These are phyloP conservation scores for Dothistroma septosporum DNA, from an alignment of 2,329 filamentous ascomycete species.

Conservation along the genomic window DNA sequence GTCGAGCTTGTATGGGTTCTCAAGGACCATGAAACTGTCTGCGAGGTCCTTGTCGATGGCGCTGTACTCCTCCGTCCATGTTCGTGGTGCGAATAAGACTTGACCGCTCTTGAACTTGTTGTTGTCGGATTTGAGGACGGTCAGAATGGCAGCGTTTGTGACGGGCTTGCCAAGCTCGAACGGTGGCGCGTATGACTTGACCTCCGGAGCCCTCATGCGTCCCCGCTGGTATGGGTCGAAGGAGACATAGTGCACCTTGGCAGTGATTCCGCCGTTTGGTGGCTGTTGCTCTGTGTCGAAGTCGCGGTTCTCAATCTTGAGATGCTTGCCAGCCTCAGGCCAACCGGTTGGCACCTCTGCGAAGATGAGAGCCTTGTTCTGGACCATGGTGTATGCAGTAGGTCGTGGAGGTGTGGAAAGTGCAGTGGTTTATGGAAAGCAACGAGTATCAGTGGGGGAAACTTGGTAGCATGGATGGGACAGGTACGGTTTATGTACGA, in stretches of 20 bases:
- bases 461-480: not conserved
- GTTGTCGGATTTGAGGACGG: constrained; percentile 66
- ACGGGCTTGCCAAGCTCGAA: constrained; percentile 62
- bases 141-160: constrained; percentile 59
- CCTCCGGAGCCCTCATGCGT: constrained; percentile 62
- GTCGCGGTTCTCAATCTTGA: constrained; percentile 61
- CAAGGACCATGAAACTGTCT: constrained; percentile 49
- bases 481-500: not conserved
- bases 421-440: not conserved
- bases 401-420: not conserved
- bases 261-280: constrained; percentile 61
- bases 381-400: constrained; percentile 41
- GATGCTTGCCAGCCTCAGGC: constrained; percentile 67
- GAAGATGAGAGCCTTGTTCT: constrained; percentile 74
- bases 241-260: constrained; percentile 69
- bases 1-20: constrained; percentile 67
- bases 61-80: constrained; percentile 57
- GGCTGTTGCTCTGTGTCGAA: constrained; percentile 64
- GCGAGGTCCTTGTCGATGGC: constrained; percentile 49
- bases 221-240: constrained; percentile 84
- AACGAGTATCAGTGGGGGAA: not conserved
- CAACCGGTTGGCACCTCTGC: constrained; percentile 62
- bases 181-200: constrained; percentile 66
- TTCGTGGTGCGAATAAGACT: constrained; percentile 49
- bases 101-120: constrained; percentile 63